Evolutionary conservation across 495 filamentous ascomycete genomes (phyloP).

Genomic region (Lasiosphaeriaceae sp.): DNA sequence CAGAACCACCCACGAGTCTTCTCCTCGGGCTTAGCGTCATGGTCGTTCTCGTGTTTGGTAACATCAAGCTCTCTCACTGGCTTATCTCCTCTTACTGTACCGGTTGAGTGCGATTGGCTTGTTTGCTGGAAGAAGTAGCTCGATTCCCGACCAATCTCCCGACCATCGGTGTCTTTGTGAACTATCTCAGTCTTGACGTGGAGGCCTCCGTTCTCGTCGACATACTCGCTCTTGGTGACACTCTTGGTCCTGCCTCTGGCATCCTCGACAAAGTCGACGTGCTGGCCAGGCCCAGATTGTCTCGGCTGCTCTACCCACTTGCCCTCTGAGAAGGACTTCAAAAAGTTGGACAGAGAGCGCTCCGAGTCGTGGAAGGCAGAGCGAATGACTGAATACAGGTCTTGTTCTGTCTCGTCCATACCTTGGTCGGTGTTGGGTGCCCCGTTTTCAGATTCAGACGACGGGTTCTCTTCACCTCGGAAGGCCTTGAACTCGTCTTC

Average conservation of each 20-base stretch:
- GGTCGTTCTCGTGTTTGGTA: background rate
- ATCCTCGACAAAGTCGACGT: too few relatives aligned
- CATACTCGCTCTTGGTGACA: slow-evolving; percentile 12
- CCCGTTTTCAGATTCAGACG: too few relatives aligned
- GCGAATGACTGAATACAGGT: slow-evolving; percentile 12
- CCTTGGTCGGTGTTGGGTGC: background rate
- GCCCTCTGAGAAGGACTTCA: slow-evolving; percentile 12
- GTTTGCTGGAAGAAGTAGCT: background rate
- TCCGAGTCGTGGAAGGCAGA: slow-evolving; percentile 19
- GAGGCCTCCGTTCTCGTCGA: slow-evolving; percentile 16
- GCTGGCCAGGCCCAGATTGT: background rate
- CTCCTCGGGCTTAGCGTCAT: background rate
- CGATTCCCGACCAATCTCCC: slow-evolving; percentile 4
- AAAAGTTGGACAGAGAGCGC: slow-evolving; percentile 17
- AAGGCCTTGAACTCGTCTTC: slow-evolving; percentile 6
- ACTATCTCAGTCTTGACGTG: slow-evolving; percentile 17
- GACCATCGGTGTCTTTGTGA: slow-evolving; percentile 8
- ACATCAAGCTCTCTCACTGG: background rate
- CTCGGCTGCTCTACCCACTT: background rate
- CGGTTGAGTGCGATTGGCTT: background rate
- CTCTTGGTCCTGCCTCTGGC: slow-evolving; percentile 9
- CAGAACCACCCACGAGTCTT: slow-evolving; percentile 16
- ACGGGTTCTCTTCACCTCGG: too few relatives aligned
- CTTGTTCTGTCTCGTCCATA: slow-evolving; percentile 11
- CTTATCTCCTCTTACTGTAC: background rate